A percentile compares a stretch with the other conserved stretches of the same genome.
Conservation (phyloP, 108 stramenopile genomes). For the Cyclotella baltica region DNA sequence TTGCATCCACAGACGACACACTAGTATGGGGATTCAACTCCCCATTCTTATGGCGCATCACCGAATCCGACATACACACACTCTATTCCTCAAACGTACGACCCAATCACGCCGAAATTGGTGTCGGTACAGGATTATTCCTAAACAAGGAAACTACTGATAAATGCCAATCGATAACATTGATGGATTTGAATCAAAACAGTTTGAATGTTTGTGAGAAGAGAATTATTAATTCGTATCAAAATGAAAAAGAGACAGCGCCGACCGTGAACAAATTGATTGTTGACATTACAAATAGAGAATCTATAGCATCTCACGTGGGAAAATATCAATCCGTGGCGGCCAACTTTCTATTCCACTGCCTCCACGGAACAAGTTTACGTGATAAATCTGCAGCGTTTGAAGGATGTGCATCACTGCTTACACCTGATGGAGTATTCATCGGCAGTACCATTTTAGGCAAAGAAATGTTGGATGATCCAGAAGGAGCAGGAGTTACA, state of each 20-base stretch:
- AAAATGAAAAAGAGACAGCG: not conserved
- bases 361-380: slow-evolving; percentile 37
- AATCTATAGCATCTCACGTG: not conserved
- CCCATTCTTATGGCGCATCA: slow-evolving; percentile 43
- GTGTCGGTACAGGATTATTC: slow-evolving; percentile 46
- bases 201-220: slow-evolving; percentile 31
- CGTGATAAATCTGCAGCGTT: slow-evolving; percentile 31
- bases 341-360: slow-evolving; percentile 49
- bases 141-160: slow-evolving; percentile 11
- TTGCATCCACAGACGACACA: slow-evolving; percentile 27
- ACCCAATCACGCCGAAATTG: slow-evolving; percentile 35
- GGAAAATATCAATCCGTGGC: slow-evolving; percentile 38
- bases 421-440: slow-evolving; percentile 35
- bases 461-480: slow-evolving; percentile 37
- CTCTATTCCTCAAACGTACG: slow-evolving; percentile 29
- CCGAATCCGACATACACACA: slow-evolving; percentile 25
- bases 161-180: slow-evolving; percentile 10
- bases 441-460: slow-evolving; percentile 44
- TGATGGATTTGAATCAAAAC: slow-evolving; percentile 46
- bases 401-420: slow-evolving; percentile 38
- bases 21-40: slow-evolving; percentile 53
- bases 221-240: slow-evolving; percentile 11
- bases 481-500: slow-evolving; percentile 10
- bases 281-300: not conserved
- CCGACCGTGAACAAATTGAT: not conserved